Evolutionary conservation across 495 filamentous ascomycete genomes (phyloP).

Genomic region (Margaritispora aquatica): DNA sequence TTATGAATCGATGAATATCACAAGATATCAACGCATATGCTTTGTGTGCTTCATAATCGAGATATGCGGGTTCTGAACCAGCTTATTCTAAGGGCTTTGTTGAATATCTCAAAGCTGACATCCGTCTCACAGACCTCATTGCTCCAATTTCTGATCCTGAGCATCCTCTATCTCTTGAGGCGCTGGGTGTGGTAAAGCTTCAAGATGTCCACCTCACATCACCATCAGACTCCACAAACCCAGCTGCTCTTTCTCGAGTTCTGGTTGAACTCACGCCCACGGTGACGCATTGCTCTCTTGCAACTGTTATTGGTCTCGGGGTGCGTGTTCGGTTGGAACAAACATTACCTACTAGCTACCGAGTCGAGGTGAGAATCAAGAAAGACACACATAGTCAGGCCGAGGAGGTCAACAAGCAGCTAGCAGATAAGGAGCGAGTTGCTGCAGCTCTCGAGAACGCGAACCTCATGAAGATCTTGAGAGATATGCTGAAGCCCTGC

Average conservation of each 20-base stretch:
- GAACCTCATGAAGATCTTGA: conserved; percentile 76
- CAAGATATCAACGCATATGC: not conserved
- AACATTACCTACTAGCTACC: conserved; percentile 84
- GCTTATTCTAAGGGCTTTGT: no score
- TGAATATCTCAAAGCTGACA: conserved; percentile 35
- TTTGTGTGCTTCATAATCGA: conserved; percentile 16
- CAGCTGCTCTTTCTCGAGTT: conserved; percentile 42
- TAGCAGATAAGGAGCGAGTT: conserved; percentile 93
- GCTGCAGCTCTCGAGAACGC: conserved; percentile 93
- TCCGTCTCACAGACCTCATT: conserved; percentile 72
- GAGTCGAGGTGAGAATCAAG: conserved; percentile 90
- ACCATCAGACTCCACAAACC: conserved; percentile 44
- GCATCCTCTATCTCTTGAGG: conserved; percentile 87
- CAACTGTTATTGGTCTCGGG: conserved; percentile 92
- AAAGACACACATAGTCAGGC: conserved; percentile 92
- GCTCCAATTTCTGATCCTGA: conserved; percentile 93
- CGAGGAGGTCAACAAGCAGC: conserved; percentile 91
- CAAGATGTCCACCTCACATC: conserved; percentile 78
- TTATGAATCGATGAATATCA: no score
- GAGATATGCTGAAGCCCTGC: conserved; percentile 90
- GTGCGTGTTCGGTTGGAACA: conserved; percentile 88
- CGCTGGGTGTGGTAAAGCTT: conserved; percentile 87
- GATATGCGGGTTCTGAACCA: no score
- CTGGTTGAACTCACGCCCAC: conserved; percentile 86
- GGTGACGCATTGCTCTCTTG: conserved; percentile 92